phyloP scores from a whole-genome alignment of 192 early-diverging fungal genomes.

The Mortierella alpina region DNA sequence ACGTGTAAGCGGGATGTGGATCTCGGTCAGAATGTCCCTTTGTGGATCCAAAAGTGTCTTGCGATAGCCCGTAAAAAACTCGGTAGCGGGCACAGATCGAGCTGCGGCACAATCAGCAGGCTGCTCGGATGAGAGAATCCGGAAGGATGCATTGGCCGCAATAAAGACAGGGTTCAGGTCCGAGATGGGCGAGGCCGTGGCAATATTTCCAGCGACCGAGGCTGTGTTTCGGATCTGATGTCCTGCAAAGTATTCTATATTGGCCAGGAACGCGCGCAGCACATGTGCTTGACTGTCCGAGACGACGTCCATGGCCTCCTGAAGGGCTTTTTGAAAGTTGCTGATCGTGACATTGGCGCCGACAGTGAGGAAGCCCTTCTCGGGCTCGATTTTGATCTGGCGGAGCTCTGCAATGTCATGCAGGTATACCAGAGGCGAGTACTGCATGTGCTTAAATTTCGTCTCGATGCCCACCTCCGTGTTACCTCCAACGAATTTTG shows the following conservation, averaged over 20 bases:
- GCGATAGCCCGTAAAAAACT: conserved; percentile 90
- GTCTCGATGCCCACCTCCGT: conserved; percentile 86
- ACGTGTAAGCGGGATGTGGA: conserved; percentile 73
- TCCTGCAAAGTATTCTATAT: conserved; percentile 84
- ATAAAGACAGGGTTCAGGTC: conserved; percentile 90
- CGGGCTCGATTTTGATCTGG: conserved; percentile 45
- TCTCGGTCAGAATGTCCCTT: conserved; percentile 74
- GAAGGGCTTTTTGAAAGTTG: conserved; percentile 63
- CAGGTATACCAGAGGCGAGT: conserved; percentile 71
- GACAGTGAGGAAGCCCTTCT: conserved; percentile 55
- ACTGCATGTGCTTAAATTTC: conserved; percentile 76
- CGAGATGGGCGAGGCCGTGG: conserved; percentile 89
- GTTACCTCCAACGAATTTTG: conserved; percentile 87
- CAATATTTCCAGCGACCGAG: conserved; percentile 86
- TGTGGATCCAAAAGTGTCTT: conserved; percentile 71
- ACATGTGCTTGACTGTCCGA: conserved; percentile 59
- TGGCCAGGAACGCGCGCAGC: conserved; percentile 75
- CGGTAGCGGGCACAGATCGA: conserved; percentile 68
- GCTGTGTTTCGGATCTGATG: conserved; percentile 90
- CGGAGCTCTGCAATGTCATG: conserved; percentile 79
- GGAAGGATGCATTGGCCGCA: conserved; percentile 68
- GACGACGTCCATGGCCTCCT: conserved; percentile 53
- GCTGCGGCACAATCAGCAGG: conserved; percentile 35
- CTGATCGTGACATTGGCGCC: conserved; percentile 78
- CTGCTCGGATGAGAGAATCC: conserved; percentile 53